Base-by-base conservation (phyloP, 1,284 basidiomycete species). In the Austroboletus niveus region DNA sequence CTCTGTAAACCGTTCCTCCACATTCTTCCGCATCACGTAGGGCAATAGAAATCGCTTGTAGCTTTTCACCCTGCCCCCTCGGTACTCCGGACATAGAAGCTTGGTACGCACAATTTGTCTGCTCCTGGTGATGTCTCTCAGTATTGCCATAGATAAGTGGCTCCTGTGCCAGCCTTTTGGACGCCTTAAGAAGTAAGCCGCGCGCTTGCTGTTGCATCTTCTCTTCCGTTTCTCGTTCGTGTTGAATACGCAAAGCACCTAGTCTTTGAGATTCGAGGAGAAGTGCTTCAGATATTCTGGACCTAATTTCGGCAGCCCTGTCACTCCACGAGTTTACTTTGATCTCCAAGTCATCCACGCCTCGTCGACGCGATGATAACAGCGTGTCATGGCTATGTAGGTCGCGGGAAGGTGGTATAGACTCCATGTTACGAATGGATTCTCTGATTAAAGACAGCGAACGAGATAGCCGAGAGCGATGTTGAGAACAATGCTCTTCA, bases 381-480 rank as follows among this genome's bases (percentile, higher is more conserved):
- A 87, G 52, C n/a, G 62, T 60, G 45, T 80, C 75, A 36, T 74
- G 72, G 22, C 74, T 66, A 34, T 69, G 60, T 14, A 69, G 51
- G 47, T 81, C 78, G 30, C 71, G 63, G 2, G 69, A 61, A 40
- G 69, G 69, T 9, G 78, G 71, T 14, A 65, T 55, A 40, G 69
- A 59, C 17, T 83, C 77, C 72, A 89, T 80, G 27, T 65, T 67
- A 20, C 73, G 72, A 20, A 87, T 68, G 6, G 78, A 65, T 41
- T 79, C 76, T 24, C 77, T 80, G 40, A 82, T 72, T 4, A 74
- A 69, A 20, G 79, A 75, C 36, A 86, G 69, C 0, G 77, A 78
- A 22, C 72, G 71, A n/a, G 72, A 66, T 38, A 85, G 71, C 14
- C 65, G 63, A 17, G 67, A 61, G 34, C 73, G 72, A 56, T 75